Evolutionary conservation across 148 eudicot genomes (phyloP), one percentile per base, ranked within the genome.

Genomic region (Limonium bicolor): DNA sequence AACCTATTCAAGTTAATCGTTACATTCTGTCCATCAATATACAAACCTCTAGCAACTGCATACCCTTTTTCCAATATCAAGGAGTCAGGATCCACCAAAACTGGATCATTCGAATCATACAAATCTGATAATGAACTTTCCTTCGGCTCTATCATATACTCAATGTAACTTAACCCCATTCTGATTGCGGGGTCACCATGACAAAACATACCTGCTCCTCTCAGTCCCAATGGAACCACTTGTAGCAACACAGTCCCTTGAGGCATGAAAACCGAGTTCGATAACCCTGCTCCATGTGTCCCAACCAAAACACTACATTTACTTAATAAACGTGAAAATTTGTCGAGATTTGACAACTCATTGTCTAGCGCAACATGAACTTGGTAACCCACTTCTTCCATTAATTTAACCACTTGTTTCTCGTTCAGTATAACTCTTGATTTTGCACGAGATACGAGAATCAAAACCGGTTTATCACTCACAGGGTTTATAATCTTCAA

Each of bases 11-110:
- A 36, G 56, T 79, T 51, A 24, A 79, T 26, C 5, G 20, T 41
- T 8, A 79, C 67, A 53, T 72, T 56, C 61, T 79, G 82, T 18
- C 75, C 71, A 49, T 53, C 72, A 57, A 74, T 40, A 48, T 78
- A 78, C 9, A 60, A 62, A 39, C 55, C 63, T 39, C 59, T 54
- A n/a, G n/a, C n/a, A n/a, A 26, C 13, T 3, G 20, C 5, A 78
- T 76, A 71, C 23, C 64, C 76, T 11, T 31, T 49, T 24, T 47
- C 48, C 1, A 35, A 37, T 24, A 44, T 1, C 2, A 33, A 2
- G 17, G 8, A 43, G 12, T 25, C 20, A 2, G 69, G 55, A 18
- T 64, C 50, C 13, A 11, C 31, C 7, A 69, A 22, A 19, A 69
- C 25, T 3, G 58, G 59, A 53, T 64, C 66, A 21, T 24, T 15